A percentile compares a stretch with the other conserved stretches of the same genome.
These are phyloP conservation scores for Zizania palustris DNA, from an alignment of 202 grass and related monocot species.

Conservation along the genomic window DNA sequence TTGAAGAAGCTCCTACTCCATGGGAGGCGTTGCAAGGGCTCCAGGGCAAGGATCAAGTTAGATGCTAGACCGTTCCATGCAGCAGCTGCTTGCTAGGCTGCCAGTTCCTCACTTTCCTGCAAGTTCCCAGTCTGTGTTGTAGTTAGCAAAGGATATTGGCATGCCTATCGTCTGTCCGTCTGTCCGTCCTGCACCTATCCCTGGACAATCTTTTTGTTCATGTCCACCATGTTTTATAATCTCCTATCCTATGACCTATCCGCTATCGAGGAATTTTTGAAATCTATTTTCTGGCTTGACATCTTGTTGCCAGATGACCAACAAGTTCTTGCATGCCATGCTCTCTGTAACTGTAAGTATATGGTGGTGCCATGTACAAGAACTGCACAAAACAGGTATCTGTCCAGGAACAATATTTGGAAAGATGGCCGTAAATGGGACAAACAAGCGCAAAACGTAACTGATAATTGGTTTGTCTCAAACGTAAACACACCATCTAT, in stretches of 20 bases:
- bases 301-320: too few species aligned
- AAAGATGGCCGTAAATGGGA: neutral
- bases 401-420: neutral
- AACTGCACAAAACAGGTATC: neutral
- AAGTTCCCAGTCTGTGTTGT: constrained; percentile 24
- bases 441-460: neutral
- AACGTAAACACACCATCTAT: too few species aligned
- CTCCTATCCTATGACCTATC: too few species aligned
- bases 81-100: constrained; percentile 46
- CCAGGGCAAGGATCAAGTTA: constrained; percentile 57
- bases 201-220: neutral
- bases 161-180: neutral
- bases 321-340: too few species aligned
- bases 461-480: neutral
- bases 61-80: constrained; percentile 21
- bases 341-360: neutral
- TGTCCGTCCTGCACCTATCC: constrained; percentile 10
- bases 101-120: neutral
- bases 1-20: constrained; percentile 37
- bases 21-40: constrained; percentile 58
- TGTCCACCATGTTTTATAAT: neutral
- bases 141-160: constrained; percentile 7
- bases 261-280: constrained; percentile 17
- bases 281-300: neutral
- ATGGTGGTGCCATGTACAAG: neutral